A percentile compares a stretch with the other conserved stretches of the same genome.
Conservation (phyloP, 805 yeast species). For the Candida boidinii region DNA sequence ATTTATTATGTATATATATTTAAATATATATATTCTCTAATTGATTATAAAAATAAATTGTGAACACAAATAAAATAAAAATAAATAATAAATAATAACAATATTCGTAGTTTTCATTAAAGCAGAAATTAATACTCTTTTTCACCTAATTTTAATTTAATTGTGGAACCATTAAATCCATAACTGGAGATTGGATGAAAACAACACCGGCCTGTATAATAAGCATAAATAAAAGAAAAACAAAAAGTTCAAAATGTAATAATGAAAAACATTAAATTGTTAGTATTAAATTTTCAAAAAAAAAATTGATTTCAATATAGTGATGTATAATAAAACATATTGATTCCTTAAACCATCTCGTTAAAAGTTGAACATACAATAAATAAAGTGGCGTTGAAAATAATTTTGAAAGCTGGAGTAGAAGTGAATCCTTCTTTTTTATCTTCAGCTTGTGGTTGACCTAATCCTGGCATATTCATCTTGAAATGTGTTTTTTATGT, state of each 20-base stretch:
- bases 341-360: too few relatives aligned
- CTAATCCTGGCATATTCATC: constrained; percentile 26
- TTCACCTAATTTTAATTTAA: constrained; percentile 5
- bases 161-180: constrained; percentile 80
- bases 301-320: not conserved
- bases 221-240: too few relatives aligned
- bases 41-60: not conserved
- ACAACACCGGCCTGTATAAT: constrained; percentile 61
- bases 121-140: not conserved
- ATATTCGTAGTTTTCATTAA: too few relatives aligned
- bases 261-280: constrained; percentile 1
- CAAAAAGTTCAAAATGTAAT: too few relatives aligned
- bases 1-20: not conserved
- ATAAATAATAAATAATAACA: too few relatives aligned
- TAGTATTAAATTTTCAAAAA: constrained; percentile 4
- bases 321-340: too few relatives aligned
- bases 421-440: constrained; percentile 43
- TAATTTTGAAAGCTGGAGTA: constrained; percentile 58
- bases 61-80: not conserved
- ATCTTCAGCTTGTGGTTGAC: constrained; percentile 14
- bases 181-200: constrained; percentile 67
- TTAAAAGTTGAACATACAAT: constrained; percentile 35
- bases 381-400: constrained; percentile 55
- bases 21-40: not conserved
- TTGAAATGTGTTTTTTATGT: too few relatives aligned